Percentiles rank a stretch among this genome's conserved stretches.
Evolutionary conservation across 805 yeast species (phyloP).

Genomic region (Pichia occidentalis): DNA sequence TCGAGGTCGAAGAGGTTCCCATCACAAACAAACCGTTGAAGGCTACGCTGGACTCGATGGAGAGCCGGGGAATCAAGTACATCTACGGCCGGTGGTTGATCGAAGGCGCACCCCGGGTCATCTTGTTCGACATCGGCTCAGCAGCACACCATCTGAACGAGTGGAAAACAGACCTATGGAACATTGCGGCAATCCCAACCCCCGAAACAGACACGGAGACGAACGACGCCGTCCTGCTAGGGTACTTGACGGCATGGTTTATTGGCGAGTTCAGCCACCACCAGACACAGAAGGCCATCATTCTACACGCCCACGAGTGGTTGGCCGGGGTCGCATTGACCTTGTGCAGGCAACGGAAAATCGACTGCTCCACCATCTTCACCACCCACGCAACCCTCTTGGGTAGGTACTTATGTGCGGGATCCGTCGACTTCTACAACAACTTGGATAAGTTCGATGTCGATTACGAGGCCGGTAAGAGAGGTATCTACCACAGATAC

Average conservation of each 20-base stretch:
- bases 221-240: slow-evolving; percentile 86
- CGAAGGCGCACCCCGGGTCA: slow-evolving; percentile 94
- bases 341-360: slow-evolving; percentile 79
- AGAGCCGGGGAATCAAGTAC: slow-evolving; percentile 70
- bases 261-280: slow-evolving; percentile 85
- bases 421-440: slow-evolving; percentile 92
- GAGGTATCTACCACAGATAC: slow-evolving; percentile 95
- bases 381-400: slow-evolving; percentile 95
- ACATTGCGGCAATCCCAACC: slow-evolving; percentile 83
- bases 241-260: slow-evolving; percentile 95
- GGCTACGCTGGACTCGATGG: slow-evolving; percentile 70
- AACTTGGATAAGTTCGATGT: slow-evolving; percentile 84
- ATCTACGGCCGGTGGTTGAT: slow-evolving; percentile 94
- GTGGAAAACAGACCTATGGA: slow-evolving; percentile 95
- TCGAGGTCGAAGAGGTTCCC: slow-evolving; percentile 73
- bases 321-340: slow-evolving; percentile 95
- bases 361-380: slow-evolving; percentile 91
- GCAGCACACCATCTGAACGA: slow-evolving; percentile 68
- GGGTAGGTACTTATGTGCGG: slow-evolving; percentile 95
- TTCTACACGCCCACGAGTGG: slow-evolving; percentile 97
- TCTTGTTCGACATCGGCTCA: slow-evolving; percentile 78
- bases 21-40: slow-evolving; percentile 41
- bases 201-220: slow-evolving; percentile 86
- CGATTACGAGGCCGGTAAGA: slow-evolving; percentile 95
- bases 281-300: slow-evolving; percentile 81